Conservation (phyloP, 106 monocot species). For the Dioscorea zingiberensis region DNA sequence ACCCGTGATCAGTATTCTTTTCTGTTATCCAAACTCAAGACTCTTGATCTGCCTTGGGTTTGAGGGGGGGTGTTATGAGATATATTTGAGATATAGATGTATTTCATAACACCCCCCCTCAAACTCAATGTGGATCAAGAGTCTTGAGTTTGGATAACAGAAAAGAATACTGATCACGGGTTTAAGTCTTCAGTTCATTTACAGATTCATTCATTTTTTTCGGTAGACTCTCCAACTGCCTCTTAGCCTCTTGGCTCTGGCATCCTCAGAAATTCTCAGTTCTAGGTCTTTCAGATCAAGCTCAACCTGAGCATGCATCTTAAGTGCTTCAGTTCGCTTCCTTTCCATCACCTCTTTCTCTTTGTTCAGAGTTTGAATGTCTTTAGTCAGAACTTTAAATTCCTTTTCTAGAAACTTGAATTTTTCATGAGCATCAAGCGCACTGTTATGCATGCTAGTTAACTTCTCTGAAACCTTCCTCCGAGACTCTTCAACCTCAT, state of each 20-base stretch:
- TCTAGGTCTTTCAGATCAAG: constrained; percentile 93
- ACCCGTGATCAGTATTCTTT: no score
- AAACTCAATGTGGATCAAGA: no score
- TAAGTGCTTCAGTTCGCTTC: constrained; percentile 61
- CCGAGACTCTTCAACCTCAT: constrained; percentile 70
- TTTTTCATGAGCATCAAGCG: constrained; percentile 60
- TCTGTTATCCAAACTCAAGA: no score
- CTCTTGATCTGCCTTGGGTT: no score
- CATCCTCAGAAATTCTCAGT: constrained; percentile 56
- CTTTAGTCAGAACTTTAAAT: constrained; percentile 59
- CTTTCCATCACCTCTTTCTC: constrained; percentile 65
- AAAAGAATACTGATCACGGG: no score
- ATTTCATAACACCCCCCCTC: no score
- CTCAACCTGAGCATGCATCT: constrained; percentile 67
- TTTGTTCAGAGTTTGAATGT: constrained; percentile 63
- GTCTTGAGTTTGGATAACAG: no score
- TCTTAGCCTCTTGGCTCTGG: constrained; percentile 69
- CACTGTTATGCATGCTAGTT: constrained; percentile 55
- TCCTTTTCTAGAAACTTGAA: constrained; percentile 68
- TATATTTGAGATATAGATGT: no score
- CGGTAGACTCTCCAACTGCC: constrained; percentile 57
- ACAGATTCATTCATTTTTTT: constrained; percentile 86
- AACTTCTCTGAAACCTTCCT: constrained; percentile 70
- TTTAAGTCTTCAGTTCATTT: constrained; percentile 78
- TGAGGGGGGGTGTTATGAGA: no score